phyloP scores from a whole-genome alignment of 768 basidiomycete species.

The Macrolepiota fuliginosa region DNA sequence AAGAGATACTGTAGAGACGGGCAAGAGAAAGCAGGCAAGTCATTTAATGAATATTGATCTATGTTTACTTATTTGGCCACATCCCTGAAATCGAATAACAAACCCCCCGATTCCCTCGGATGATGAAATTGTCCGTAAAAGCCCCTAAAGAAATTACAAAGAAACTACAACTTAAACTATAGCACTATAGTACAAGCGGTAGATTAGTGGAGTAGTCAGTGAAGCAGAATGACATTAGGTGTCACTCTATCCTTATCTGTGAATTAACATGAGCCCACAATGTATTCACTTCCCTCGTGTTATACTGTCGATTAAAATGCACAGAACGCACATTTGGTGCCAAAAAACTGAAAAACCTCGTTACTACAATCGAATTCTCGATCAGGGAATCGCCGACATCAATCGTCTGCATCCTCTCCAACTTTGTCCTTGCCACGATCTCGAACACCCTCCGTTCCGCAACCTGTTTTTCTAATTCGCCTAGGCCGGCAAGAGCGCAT shows the following conservation, averaged over 20 bases:
- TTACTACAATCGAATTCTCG: conserved; percentile 1
- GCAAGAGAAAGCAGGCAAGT: no score
- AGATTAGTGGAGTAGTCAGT: neutral
- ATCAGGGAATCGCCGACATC: neutral
- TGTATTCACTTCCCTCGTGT: conserved; percentile 2
- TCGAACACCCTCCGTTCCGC: neutral
- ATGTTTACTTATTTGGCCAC: neutral
- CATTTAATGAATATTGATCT: no score
- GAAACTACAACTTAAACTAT: neutral
- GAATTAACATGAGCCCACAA: conserved; percentile 4
- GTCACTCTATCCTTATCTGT: neutral
- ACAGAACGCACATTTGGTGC: neutral
- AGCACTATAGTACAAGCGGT: neutral
- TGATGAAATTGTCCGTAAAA: no score
- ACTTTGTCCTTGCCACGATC: neutral
- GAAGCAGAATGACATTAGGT: neutral
- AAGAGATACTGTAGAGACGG: no score
- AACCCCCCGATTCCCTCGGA: no score
- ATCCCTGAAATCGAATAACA: neutral
- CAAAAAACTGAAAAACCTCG: neutral
- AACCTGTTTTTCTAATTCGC: neutral
- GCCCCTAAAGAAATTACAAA: neutral
- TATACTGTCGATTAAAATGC: neutral
- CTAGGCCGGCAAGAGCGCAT: neutral
- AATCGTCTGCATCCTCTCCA: neutral